These are phyloP conservation scores for Fallopia convolvulus DNA, from an alignment of 148 eudicot species.

Conservation along the genomic window DNA sequence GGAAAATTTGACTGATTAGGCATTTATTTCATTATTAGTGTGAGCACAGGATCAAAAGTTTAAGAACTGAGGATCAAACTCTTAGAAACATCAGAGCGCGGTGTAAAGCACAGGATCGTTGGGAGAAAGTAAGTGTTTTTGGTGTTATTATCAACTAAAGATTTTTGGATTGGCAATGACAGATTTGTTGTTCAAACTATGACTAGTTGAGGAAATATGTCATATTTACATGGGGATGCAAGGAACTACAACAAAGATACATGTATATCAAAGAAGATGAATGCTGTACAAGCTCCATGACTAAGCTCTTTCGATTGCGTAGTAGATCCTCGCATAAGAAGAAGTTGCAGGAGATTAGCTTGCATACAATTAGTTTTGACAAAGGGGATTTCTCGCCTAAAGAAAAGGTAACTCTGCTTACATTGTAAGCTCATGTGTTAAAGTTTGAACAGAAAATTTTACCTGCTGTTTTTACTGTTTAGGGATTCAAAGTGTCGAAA, in stretches of 20 bases:
- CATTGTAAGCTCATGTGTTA: too few relatives aligned
- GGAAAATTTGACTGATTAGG: neutral
- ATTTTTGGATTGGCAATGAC: neutral
- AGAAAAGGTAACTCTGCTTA: slow-evolving; percentile 23
- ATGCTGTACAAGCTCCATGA: slow-evolving; percentile 34
- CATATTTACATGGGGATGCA: slow-evolving; percentile 61
- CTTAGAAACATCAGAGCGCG: slow-evolving; percentile 55
- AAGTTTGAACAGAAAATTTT: neutral
- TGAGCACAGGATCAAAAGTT: slow-evolving; percentile 73
- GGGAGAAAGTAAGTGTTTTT: slow-evolving; percentile 61
- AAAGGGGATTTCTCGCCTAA: slow-evolving; percentile 25
- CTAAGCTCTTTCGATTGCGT: slow-evolving; percentile 17
- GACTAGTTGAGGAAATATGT: slow-evolving; percentile 84
- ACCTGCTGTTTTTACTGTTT: neutral
- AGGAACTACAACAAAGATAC: slow-evolving; percentile 35
- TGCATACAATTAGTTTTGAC: slow-evolving; percentile 41
- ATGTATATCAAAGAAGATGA: slow-evolving; percentile 16
- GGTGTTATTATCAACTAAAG: neutral
- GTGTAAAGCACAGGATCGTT: slow-evolving; percentile 64
- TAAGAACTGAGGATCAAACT: slow-evolving; percentile 66
- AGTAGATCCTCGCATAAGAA: slow-evolving; percentile 37
- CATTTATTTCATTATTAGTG: slow-evolving; percentile 29
- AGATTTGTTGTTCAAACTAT: neutral
- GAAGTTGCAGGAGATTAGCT: slow-evolving; percentile 31
- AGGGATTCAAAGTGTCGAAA: neutral